Conservation (phyloP, 129 eudicot genomes). For the Flaveria trinervia region DNA sequence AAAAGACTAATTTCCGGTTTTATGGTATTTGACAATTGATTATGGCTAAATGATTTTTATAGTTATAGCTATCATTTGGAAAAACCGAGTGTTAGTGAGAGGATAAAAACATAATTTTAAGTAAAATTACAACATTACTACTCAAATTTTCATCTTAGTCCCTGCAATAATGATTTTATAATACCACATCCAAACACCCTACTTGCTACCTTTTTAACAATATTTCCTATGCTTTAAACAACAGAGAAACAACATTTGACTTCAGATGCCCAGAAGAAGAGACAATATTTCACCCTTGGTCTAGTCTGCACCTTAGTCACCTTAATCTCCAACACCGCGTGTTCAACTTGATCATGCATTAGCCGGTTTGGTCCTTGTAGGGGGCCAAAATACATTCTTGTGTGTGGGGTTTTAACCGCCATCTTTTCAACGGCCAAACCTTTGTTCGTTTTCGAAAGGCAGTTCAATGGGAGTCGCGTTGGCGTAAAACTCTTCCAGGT, state of each 20-base stretch:
- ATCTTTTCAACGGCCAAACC: conserved; percentile 43
- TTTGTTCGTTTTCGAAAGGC: conserved; percentile 70
- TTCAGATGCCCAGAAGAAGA: not conserved
- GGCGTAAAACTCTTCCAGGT: conserved; percentile 95
- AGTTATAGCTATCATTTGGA: too few species aligned
- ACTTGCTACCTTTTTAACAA: not conserved
- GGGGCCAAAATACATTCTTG: not conserved
- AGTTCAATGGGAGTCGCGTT: conserved; percentile 79
- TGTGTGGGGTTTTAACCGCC: not conserved
- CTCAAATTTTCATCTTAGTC: not conserved
- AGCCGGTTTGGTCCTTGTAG: not conserved
- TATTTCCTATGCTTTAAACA: conserved; percentile 1
- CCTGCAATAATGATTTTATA: not conserved
- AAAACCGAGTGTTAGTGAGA: too few species aligned
- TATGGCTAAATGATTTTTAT: too few species aligned
- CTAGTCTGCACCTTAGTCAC: conserved; percentile 9
- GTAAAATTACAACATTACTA: too few species aligned
- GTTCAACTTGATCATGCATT: conserved; percentile 1
- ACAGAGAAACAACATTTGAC: conserved; percentile 2
- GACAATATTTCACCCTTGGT: conserved; percentile 6
- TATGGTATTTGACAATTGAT: too few species aligned
- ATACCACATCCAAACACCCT: not conserved
- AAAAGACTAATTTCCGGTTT: too few species aligned
- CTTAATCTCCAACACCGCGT: not conserved
- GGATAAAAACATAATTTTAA: too few species aligned